Percentiles rank a stretch among this genome's conserved stretches.
phyloP scores from a whole-genome alignment of 2,329 filamentous ascomycete species.

The Apiospora koreana region DNA sequence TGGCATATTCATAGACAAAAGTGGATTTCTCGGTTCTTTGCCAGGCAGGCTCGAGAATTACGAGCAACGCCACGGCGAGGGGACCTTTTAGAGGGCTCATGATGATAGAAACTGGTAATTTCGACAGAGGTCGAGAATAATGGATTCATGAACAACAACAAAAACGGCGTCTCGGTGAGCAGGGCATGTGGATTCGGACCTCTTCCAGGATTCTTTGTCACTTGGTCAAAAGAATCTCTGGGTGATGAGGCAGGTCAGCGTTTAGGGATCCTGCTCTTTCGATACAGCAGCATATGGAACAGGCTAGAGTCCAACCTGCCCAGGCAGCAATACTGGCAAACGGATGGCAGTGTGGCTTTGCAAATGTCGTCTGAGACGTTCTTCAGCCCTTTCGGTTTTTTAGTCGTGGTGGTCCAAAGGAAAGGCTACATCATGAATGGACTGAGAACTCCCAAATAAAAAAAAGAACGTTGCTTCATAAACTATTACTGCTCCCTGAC shows the following conservation, averaged over 20 bases:
- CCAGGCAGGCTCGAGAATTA: slow-evolving; percentile 34
- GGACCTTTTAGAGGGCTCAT: slow-evolving; percentile 31
- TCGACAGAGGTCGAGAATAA: slow-evolving; percentile 31
- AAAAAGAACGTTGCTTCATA: slow-evolving; percentile 30
- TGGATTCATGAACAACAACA: slow-evolving; percentile 18
- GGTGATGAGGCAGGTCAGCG: slow-evolving; percentile 26
- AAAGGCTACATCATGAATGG: slow-evolving; percentile 38
- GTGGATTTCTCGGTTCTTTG: slow-evolving; percentile 65
- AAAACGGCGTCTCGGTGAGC: slow-evolving; percentile 31
- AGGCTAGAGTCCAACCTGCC: slow-evolving; percentile 31
- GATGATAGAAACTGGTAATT: slow-evolving; percentile 35
- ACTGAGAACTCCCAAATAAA: slow-evolving; percentile 45
- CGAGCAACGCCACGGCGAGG: slow-evolving; percentile 26
- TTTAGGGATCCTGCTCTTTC: slow-evolving; percentile 29
- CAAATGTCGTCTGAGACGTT: slow-evolving; percentile 36
- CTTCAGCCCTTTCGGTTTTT: slow-evolving; percentile 36
- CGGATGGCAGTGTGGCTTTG: slow-evolving; percentile 27
- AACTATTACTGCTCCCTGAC: not conserved
- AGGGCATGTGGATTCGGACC: slow-evolving; percentile 30
- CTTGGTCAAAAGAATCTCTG: slow-evolving; percentile 17
- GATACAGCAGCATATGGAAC: slow-evolving; percentile 29
- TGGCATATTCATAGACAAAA: slow-evolving; percentile 60
- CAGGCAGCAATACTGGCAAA: slow-evolving; percentile 19
- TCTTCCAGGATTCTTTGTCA: slow-evolving; percentile 16
- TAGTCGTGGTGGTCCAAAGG: slow-evolving; percentile 34